Evolutionary conservation across 495 filamentous ascomycete genomes (phyloP), one percentile per base, ranked within the genome.

Genomic region (Trichoderma gamsii): DNA sequence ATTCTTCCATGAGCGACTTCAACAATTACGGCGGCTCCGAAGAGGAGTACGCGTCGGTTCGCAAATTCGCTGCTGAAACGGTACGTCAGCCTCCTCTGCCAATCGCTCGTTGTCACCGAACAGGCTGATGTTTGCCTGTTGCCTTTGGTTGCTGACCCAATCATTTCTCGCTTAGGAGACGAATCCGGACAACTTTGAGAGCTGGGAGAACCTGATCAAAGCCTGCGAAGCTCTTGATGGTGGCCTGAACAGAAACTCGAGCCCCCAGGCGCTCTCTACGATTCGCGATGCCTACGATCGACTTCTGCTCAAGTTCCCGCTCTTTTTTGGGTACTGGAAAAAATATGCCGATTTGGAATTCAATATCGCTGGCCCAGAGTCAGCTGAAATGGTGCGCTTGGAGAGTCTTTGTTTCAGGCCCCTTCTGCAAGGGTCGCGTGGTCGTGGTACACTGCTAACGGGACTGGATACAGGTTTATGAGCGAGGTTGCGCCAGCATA

Each of bases 321-420:
- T 98, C 29, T 86, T 98, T 2, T 99, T 97, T 75, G 95, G 93
- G 52, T 99, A 97, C 79, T 99, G 95, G 95, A 97, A 97, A 81
- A 98, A 97, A 77, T 99, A 99, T 87, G 95, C 95, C 72, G 95
- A 98, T 75, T 79, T 97, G 29, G 95, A 99, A 74, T 99, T 99
- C 78, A 91, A 91, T 18, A 97, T 98, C 71, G 92, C 92, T 6
- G 95, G 95, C 32, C 97, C 96, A 1, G 95, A 99, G 80, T 93
- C 96, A 38, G 96, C 95, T 67, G 95, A 99, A 75, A 95, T 98
- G 91, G 95, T 97, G 84, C 69, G 83, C 70, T 27, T 56, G 41
- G 13, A 16, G 13, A 23, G 11, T 32, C 16, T 18, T 35, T 25
- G 23, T 16, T 49, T n/a, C 16, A 41, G 61, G 3, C 23, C 32